Base-by-base conservation (phyloP, 345 rosid genomes). In the Odontarrhena argentea region DNA sequence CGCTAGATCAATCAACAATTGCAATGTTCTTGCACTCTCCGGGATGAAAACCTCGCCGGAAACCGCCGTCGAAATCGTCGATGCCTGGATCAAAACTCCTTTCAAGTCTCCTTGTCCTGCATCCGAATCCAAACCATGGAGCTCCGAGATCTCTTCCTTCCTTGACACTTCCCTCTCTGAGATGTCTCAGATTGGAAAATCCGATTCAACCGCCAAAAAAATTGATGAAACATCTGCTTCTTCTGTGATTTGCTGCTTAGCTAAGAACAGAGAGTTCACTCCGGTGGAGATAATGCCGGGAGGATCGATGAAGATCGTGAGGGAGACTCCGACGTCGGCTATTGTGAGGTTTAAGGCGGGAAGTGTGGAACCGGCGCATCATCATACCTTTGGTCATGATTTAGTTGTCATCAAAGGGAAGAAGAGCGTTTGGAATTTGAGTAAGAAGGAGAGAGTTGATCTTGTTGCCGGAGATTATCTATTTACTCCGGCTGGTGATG, bases 361-460 rank as follows among this genome's bases (percentile, higher is more conserved):
- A 67, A 87, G 96, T 10, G 84, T 87, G 2, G 98, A 92, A 69
- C 98, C 96, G 0, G 98, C 97, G 2, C 98, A 93, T 43, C 98
- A 90, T 71, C 91, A 90, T 64, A 90, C 94, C 1, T 93, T 85
- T 30, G 96, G 98, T 0, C 98, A 93, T 64, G 96, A 86, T 47
- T 59, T 93, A 77, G 78, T 90, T 64, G 98, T 90, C 57, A 65
- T 84, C 49, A 70, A 79, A 50, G 92, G 94, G 65, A 86, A 76
- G 69, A 93, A 90, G 75, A 86, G 78, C 8, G 96, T 90, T 5
- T 90, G 97, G 98, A 92, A 87, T 58, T 15, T 93, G 69, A 93
- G 63, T 28, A 90, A 93, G 83, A 78, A 80, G 51, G 83, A 77
- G 59, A 87, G 65, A 55, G 81, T 78, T 49, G 94, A 93, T 76